A percentile compares a stretch with the other conserved stretches of the same genome.
Conservation (phyloP, 208 protist genomes). For the Leishmania turanica region DNA sequence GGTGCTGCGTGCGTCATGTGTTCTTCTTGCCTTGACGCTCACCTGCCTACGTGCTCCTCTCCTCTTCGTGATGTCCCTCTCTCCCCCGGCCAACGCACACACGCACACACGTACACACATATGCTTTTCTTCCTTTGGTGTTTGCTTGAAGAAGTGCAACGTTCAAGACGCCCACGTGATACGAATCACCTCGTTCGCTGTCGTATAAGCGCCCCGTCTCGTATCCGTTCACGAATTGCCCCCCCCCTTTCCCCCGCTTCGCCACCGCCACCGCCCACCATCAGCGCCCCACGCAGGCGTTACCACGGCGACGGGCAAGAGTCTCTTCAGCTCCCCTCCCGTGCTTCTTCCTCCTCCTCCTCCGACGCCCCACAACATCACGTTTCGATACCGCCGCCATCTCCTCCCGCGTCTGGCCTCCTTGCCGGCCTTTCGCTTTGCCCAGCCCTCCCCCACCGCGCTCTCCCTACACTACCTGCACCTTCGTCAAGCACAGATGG, state of each 20-base stretch:
- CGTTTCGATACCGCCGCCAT: background rate
- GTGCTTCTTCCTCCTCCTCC: background rate
- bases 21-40: no score
- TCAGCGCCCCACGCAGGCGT: background rate
- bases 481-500: slow-evolving; percentile 8
- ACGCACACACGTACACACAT: background rate
- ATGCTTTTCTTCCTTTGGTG: background rate
- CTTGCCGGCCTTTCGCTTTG: background rate
- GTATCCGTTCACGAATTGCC: no score
- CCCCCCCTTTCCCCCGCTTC: no score
- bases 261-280: background rate
- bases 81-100: background rate
- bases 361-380: slow-evolving; percentile 2
- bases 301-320: background rate
- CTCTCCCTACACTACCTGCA: background rate
- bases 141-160: background rate
- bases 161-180: background rate
- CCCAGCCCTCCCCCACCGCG: background rate
- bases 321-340: background rate
- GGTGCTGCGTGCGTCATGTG: background rate
- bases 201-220: background rate
- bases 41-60: background rate
- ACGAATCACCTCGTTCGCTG: background rate
- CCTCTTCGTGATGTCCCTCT: background rate
- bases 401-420: background rate